A percentile compares a stretch with the other conserved stretches of the same genome.
Evolutionary conservation across 768 basidiomycete species (phyloP).

Genomic region (Kwoniella newhampshirensis): DNA sequence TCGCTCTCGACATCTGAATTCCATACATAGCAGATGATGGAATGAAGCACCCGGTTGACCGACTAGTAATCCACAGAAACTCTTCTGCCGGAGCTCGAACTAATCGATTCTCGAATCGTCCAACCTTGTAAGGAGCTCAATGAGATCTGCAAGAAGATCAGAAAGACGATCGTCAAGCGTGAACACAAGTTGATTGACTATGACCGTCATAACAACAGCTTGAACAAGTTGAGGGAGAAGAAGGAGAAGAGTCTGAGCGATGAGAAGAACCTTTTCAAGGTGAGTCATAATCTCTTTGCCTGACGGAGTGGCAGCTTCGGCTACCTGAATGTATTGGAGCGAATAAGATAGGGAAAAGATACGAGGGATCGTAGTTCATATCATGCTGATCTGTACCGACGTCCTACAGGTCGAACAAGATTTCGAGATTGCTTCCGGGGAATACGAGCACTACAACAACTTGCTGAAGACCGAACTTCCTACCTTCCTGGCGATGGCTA

Average conservation of each 20-base stretch:
- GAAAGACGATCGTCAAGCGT: slow-evolving; percentile 93
- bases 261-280: slow-evolving; percentile 97
- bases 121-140: slow-evolving; percentile 88
- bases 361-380: no score
- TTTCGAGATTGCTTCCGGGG: slow-evolving; percentile 84
- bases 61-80: slow-evolving; percentile 56
- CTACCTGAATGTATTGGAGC: no score
- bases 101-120: slow-evolving; percentile 82
- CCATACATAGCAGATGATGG: not conserved
- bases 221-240: slow-evolving; percentile 95
- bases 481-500: slow-evolving; percentile 81
- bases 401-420: slow-evolving; percentile 83
- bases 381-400: not conserved
- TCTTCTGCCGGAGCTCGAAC: slow-evolving; percentile 84
- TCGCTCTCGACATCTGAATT: no score
- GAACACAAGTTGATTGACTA: slow-evolving; percentile 97
- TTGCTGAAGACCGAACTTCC: slow-evolving; percentile 88
- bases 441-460: slow-evolving; percentile 90
- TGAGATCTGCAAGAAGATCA: slow-evolving; percentile 76
- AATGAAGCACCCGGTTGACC: not conserved
- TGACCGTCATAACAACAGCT: slow-evolving; percentile 92
- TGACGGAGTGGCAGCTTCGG: no score
- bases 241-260: slow-evolving; percentile 94
- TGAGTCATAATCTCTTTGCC: slow-evolving; percentile 47
- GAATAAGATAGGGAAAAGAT: no score